A percentile compares a stretch with the other conserved stretches of the same genome.
Evolutionary conservation across 306 rosid species (phyloP).

Genomic region (Trifolium pratense): DNA sequence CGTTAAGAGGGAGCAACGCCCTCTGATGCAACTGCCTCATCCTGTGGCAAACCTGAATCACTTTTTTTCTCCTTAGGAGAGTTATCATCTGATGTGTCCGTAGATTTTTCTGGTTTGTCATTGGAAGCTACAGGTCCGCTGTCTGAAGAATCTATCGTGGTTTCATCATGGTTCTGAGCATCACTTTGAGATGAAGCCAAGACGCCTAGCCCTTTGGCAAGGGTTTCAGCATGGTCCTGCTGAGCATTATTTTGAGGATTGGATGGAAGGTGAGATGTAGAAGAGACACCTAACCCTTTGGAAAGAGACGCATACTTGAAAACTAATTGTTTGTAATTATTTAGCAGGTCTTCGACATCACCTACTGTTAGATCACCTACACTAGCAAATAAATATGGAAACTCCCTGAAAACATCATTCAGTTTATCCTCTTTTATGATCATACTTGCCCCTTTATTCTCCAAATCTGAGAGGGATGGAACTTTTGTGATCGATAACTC

Average conservation of each 20-base stretch:
- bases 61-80: constrained; percentile 54
- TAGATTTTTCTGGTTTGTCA: constrained; percentile 47
- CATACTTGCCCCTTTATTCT: constrained; percentile 78
- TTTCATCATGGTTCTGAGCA: constrained; percentile 51
- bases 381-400: constrained; percentile 79
- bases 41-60: constrained; percentile 54
- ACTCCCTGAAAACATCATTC: constrained; percentile 70
- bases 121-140: constrained; percentile 43
- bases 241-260: constrained; percentile 50
- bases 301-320: constrained; percentile 83
- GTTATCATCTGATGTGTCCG: constrained; percentile 42
- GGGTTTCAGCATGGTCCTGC: constrained; percentile 45
- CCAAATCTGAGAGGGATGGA: constrained; percentile 91
- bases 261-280: constrained; percentile 49
- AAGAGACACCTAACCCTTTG: constrained; percentile 67
- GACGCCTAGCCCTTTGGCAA: constrained; percentile 72
- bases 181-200: constrained; percentile 49
- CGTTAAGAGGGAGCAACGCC: constrained; percentile 46
- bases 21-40: constrained; percentile 52
- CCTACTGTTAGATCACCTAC: constrained; percentile 74
- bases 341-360: constrained; percentile 84
- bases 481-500: constrained; percentile 53
- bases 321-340: constrained; percentile 83
- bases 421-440: constrained; percentile 72
- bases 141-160: constrained; percentile 51